Conservation (phyloP, 805 yeast species). For the Yarrowia sp. region DNA sequence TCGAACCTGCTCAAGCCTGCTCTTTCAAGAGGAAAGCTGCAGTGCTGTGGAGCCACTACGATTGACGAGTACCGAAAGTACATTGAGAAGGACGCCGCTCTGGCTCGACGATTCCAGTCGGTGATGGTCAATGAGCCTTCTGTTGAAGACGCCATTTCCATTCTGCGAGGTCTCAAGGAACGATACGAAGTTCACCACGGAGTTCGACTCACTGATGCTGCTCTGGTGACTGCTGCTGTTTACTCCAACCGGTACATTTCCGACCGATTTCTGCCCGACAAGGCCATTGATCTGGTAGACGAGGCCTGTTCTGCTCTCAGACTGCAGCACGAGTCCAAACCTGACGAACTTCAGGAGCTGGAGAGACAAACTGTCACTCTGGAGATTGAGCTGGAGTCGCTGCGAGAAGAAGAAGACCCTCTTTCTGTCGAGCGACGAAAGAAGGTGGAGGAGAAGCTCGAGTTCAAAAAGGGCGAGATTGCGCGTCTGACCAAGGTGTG, state of each 20-base stretch:
- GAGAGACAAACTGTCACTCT: constrained; percentile 90
- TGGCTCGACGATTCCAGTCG: constrained; percentile 90
- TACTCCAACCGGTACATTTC: constrained; percentile 86
- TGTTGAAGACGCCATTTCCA: constrained; percentile 86
- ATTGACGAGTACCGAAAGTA: constrained; percentile 88
- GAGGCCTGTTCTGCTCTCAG: constrained; percentile 96
- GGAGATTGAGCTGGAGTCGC: constrained; percentile 89
- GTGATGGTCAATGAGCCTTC: constrained; percentile 83
- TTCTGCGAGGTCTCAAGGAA: constrained; percentile 89
- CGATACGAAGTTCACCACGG: constrained; percentile 97
- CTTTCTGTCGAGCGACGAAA: constrained; percentile 73
- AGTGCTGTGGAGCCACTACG: constrained; percentile 96
- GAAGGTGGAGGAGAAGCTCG: constrained; percentile 67
- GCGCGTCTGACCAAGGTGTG: constrained; percentile 73
- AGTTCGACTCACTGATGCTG: constrained; percentile 87
- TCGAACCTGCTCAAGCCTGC: constrained; percentile 91
- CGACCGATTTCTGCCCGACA: constrained; percentile 89
- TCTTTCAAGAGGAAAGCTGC: constrained; percentile 84
- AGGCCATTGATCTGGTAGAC: constrained; percentile 94
- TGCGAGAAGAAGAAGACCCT: constrained; percentile 88
- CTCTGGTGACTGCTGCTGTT: constrained; percentile 89
- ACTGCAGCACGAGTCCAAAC: constrained; percentile 94
- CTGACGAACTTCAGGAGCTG: constrained; percentile 85
- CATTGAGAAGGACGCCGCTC: constrained; percentile 93
- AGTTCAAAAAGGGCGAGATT: constrained; percentile 60